phyloP scores from a whole-genome alignment of 2,329 filamentous ascomycete species.

The Botryosphaeria dothidea region DNA sequence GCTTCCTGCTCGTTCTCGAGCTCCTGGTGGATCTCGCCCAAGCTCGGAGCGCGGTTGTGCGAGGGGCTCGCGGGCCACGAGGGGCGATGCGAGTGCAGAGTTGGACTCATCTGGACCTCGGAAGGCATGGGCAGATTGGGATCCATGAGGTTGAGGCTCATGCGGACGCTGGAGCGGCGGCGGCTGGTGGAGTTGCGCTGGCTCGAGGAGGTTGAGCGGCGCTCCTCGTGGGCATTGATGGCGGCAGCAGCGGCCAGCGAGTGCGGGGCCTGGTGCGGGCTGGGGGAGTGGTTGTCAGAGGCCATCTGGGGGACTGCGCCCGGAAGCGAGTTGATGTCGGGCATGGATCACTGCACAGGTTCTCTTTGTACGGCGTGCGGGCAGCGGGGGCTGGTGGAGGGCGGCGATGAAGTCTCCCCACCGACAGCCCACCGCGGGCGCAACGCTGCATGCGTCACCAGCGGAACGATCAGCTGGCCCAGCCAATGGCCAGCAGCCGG shows the following conservation, averaged over 20 bases:
- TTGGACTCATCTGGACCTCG: slow-evolving; percentile 61
- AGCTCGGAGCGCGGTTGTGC: slow-evolving; percentile 67
- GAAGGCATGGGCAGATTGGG: slow-evolving; percentile 67
- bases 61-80: slow-evolving; percentile 55
- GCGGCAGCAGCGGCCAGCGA: slow-evolving; percentile 76
- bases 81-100: slow-evolving; percentile 27
- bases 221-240: slow-evolving; percentile 72
- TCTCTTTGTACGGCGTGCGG: background rate
- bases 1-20: slow-evolving; percentile 78
- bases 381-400: background rate
- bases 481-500: background rate
- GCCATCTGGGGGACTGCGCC: slow-evolving; percentile 45
- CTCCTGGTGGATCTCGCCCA: slow-evolving; percentile 78
- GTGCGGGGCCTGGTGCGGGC: slow-evolving; percentile 34
- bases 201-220: slow-evolving; percentile 57
- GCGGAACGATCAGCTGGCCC: background rate
- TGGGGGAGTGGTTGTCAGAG: slow-evolving; percentile 20
- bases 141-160: slow-evolving; percentile 75
- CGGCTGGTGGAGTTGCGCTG: slow-evolving; percentile 45
- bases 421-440: background rate
- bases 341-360: slow-evolving; percentile 38
- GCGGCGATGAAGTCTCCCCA: slow-evolving; percentile 11
- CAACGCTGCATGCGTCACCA: slow-evolving; percentile 11
- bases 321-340: slow-evolving; percentile 62
- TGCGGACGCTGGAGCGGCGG: slow-evolving; percentile 67